Conservation (phyloP, 164 flowering plant genomes). For the Chimonanthus salicifolius region DNA sequence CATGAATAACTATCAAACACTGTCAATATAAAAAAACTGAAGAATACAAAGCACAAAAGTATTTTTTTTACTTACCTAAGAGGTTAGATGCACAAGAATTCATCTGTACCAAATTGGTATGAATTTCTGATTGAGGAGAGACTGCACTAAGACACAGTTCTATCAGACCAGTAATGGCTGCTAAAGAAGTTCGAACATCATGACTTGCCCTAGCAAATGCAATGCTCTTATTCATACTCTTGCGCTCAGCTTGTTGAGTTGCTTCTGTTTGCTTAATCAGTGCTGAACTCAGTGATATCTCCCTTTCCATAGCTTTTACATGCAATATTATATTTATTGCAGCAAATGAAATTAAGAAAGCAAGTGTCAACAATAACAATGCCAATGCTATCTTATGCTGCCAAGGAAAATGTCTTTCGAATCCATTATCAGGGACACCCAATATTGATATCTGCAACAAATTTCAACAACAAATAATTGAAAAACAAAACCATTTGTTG, state of each 20-base stretch:
- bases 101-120: constrained; percentile 40
- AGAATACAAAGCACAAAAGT: no score
- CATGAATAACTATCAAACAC: not conserved
- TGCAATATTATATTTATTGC: constrained; percentile 21
- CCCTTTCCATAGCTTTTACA: constrained; percentile 32
- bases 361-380: constrained; percentile 25
- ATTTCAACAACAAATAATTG: not conserved
- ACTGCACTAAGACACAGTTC: constrained; percentile 22
- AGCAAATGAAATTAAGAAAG: constrained; percentile 17
- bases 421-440: constrained; percentile 27
- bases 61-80: constrained; percentile 34
- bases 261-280: constrained; percentile 73
- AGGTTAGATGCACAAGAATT: constrained; percentile 44
- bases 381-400: constrained; percentile 13
- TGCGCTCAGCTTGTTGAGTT: constrained; percentile 80
- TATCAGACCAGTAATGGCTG: constrained; percentile 51
- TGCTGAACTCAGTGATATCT: constrained; percentile 33
- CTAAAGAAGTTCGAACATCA: constrained; percentile 66
- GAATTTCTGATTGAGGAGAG: constrained; percentile 32
- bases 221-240: constrained; percentile 62
- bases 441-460: constrained; percentile 36
- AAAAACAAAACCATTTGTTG: not conserved
- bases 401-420: constrained; percentile 17
- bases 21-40: not conserved
- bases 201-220: constrained; percentile 82